phyloP scores from a whole-genome alignment of 768 basidiomycete species.

The Ephemerocybe angulata region DNA sequence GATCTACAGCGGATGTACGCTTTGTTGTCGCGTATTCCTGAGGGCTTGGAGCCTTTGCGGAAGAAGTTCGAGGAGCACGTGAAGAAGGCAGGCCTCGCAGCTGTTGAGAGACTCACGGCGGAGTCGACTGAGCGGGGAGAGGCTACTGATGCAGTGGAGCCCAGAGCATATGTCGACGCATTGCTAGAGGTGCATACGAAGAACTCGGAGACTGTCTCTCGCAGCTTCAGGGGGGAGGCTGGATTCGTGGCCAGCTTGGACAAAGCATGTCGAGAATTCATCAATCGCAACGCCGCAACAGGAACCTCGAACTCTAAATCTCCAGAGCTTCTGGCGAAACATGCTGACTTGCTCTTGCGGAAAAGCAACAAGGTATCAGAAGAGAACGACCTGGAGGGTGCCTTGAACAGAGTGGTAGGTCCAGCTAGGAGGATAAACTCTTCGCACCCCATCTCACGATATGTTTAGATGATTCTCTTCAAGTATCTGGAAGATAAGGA shows the following conservation, averaged over 20 bases:
- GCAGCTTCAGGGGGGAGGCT: constrained; percentile 92
- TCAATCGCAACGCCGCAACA: constrained; percentile 91
- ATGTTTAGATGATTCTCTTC: constrained; percentile 89
- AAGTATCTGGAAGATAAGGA: constrained; percentile 99
- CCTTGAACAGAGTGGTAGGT: constrained; percentile 86
- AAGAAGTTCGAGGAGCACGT: constrained; percentile 96
- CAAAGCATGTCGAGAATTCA: constrained; percentile 95
- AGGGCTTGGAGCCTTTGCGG: constrained; percentile 89
- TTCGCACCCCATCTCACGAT: constrained; percentile 24
- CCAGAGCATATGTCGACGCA: constrained; percentile 94
- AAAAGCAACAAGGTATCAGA: constrained; percentile 98
- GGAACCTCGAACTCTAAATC: constrained; percentile 86
- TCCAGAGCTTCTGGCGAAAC: constrained; percentile 92
- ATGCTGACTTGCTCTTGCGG: constrained; percentile 84
- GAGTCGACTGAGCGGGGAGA: constrained; percentile 56
- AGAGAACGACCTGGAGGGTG: constrained; percentile 88
- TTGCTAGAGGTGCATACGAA: constrained; percentile 90
- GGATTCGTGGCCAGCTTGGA: constrained; percentile 95
- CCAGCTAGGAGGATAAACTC: constrained; percentile 20
- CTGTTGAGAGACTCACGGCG: constrained; percentile 75
- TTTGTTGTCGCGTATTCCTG: constrained; percentile 86
- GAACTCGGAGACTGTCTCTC: constrained; percentile 87
- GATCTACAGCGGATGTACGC: constrained; percentile 98
- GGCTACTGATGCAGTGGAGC: constrained; percentile 72
- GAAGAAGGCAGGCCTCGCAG: constrained; percentile 82